phyloP scores from a whole-genome alignment of 2,329 filamentous ascomycete genomes.

The Emergomyces orientalis region DNA sequence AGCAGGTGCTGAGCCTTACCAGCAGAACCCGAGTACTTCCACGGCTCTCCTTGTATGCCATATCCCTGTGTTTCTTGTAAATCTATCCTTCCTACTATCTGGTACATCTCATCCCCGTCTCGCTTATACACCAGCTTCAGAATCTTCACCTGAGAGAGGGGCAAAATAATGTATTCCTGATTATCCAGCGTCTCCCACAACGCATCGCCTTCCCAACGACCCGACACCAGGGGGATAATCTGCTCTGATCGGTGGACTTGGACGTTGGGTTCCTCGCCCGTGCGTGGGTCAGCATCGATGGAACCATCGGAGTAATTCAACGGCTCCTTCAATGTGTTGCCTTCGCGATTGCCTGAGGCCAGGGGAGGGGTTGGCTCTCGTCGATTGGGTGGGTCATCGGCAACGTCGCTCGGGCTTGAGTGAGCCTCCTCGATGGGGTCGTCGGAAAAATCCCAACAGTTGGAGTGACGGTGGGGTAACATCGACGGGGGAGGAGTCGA shows the following conservation, averaged over 20 bases:
- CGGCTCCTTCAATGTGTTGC: too few species aligned
- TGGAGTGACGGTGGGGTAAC: too few species aligned
- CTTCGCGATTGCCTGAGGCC: too few species aligned
- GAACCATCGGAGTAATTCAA: background rate
- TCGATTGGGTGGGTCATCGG: too few species aligned
- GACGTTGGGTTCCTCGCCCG: background rate
- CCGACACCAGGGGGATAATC: background rate
- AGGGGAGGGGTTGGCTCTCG: too few species aligned
- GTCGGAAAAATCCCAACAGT: too few species aligned
- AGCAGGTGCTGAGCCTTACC: too few species aligned
- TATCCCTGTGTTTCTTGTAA: background rate
- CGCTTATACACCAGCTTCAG: background rate
- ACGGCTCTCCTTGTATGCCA: background rate
- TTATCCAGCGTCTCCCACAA: background rate
- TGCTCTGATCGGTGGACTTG: background rate
- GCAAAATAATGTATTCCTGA: background rate
- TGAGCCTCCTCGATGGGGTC: too few species aligned
- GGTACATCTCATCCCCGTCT: background rate
- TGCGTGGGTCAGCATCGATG: background rate
- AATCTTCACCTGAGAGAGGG: background rate
- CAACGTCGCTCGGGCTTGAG: too few species aligned
- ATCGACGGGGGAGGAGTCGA: too few species aligned
- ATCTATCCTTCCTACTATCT: background rate
- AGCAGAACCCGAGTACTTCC: background rate
- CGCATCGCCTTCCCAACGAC: background rate